Base-by-base conservation (phyloP, 306 rosid genomes). In the Abrus precatorius region DNA sequence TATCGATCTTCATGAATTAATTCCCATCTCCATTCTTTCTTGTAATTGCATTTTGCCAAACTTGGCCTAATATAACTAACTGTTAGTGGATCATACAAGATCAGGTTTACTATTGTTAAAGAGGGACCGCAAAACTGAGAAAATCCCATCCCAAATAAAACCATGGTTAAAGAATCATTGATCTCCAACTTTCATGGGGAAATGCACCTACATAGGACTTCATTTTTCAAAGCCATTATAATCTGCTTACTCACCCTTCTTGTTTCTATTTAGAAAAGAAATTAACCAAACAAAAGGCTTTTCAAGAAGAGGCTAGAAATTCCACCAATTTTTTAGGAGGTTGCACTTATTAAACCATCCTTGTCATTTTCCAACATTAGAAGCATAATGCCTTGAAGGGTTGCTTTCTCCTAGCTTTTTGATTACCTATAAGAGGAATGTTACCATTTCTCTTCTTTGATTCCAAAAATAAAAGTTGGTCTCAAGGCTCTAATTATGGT, bases 171-270 rank as follows among this genome's bases (percentile, higher is more conserved):
- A 74, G 70, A 73, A 68, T 82, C 56, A 63, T 27, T 77, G 9
- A 52, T 82, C 84, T 85, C 85, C 84, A 77, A 82, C 63, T 78
- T 81, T 84, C 78, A 78, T 64, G 84, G 88, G 85, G 71, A 86
- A 63, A 49, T 68, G 83, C 77, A 76, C 80, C 65, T 34, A 48
- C 28, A 61, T 63, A 70, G 72, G 59, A n/a, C 71, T 67, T 20
- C 57, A 45, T 50, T 80, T 70, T 80, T 80, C 74, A 49, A 72
- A 77, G 34, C 33, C 59, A 83, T 28, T 78, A 29, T 47, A 63
- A 57, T 75, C 66, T 80, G 84, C 84, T 74, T 66, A 77, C 76
- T 84, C 85, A 44, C 9, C 76, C 27, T 45, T 69, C 72, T 85
- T 85, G 81, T 85, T 82, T 77, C 62, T 69, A 67, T 67, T 29